phyloP scores from a whole-genome alignment of 306 rosid genomes.

The Cucumis cinereus region DNA sequence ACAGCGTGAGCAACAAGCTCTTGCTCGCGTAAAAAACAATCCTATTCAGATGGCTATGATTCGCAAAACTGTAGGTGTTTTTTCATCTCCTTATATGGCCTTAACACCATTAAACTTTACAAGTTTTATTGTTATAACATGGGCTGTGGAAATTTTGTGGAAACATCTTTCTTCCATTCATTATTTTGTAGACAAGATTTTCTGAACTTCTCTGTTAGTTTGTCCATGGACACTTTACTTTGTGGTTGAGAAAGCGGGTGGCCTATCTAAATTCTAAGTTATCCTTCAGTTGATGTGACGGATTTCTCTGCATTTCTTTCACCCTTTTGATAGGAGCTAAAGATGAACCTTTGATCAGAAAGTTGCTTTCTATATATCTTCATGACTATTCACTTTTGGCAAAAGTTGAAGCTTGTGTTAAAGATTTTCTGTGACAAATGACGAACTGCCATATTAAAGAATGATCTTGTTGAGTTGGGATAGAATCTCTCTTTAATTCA shows the following conservation, averaged over 20 bases:
- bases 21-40: constrained; percentile 64
- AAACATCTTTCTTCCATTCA: not conserved
- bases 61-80: constrained; percentile 51
- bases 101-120: not conserved
- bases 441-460: not conserved
- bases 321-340: not conserved
- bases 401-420: not conserved
- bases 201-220: not conserved
- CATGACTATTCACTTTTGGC: not conserved
- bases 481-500: not conserved
- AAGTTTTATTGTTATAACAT: not conserved
- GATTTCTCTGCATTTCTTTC: not conserved
- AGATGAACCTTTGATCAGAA: not conserved
- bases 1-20: constrained; percentile 86
- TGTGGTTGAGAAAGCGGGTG: not conserved
- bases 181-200: not conserved
- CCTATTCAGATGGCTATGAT: constrained; percentile 94
- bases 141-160: not conserved
- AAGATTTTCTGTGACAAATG: not conserved
- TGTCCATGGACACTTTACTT: not conserved
- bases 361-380: not conserved
- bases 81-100: not conserved
- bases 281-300: not conserved
- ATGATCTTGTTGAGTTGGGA: not conserved
- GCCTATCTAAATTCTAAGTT: not conserved